Evolutionary conservation across 495 filamentous ascomycete species (phyloP).

Genomic region (Hypoxylon perforatum): DNA sequence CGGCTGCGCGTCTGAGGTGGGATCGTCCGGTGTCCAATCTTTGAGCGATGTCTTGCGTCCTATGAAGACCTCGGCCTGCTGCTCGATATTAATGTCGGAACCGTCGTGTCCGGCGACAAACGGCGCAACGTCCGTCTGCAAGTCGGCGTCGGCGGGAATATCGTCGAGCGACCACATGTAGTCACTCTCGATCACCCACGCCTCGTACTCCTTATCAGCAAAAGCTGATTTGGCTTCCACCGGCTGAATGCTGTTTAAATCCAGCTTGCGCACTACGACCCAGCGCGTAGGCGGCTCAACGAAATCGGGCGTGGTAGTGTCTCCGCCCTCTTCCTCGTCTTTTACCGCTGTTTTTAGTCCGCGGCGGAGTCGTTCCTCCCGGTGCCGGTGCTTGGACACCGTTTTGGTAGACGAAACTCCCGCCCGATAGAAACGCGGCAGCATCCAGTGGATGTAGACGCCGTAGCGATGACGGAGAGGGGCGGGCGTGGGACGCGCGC

Average conservation of each 20-base stretch:
- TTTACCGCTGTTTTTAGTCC: slow-evolving; percentile 5
- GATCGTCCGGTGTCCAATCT: slow-evolving; percentile 38
- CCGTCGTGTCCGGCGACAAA: slow-evolving; percentile 43
- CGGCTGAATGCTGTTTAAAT: slow-evolving; percentile 23
- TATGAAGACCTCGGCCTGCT: slow-evolving; percentile 65
- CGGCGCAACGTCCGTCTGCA: slow-evolving; percentile 62
- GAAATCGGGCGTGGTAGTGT: slow-evolving; percentile 46
- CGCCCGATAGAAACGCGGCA: slow-evolving; percentile 58
- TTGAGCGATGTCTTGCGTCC: slow-evolving; percentile 46
- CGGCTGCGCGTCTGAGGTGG: slow-evolving; percentile 1
- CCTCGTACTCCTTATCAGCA: slow-evolving; percentile 34
- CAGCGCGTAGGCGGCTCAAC: slow-evolving; percentile 52
- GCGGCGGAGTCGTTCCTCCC: slow-evolving; percentile 5
- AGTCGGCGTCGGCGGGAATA: slow-evolving; percentile 46
- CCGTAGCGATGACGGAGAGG: slow-evolving; percentile 50
- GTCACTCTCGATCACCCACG: slow-evolving; percentile 66
- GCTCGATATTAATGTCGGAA: slow-evolving; percentile 33
- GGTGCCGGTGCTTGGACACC: neutral
- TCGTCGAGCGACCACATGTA: slow-evolving; percentile 47
- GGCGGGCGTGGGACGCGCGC: slow-evolving; percentile 23
- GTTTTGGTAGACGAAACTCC: slow-evolving; percentile 37
- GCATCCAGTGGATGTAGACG: slow-evolving; percentile 65
- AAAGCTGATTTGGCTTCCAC: slow-evolving; percentile 20
- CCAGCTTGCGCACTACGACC: slow-evolving; percentile 55
- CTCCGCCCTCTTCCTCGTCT: slow-evolving; percentile 12